These are phyloP conservation scores for Agaricus sinodeliciosus DNA, from an alignment of 768 basidiomycete genomes.

Conservation along the genomic window DNA sequence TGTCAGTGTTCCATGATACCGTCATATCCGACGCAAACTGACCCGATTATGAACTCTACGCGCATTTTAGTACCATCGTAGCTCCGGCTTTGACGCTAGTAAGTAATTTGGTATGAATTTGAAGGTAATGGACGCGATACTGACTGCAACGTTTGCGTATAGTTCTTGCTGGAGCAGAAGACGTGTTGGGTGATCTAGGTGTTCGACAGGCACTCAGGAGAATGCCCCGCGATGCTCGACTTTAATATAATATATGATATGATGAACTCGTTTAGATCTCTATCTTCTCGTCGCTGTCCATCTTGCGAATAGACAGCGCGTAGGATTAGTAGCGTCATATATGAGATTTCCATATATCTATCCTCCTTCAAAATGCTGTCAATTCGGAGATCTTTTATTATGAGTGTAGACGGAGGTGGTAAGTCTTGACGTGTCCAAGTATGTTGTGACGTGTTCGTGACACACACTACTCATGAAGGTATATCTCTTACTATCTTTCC, in stretches of 20 bases:
- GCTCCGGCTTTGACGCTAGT: constrained; percentile 78
- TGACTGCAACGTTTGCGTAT: constrained; percentile 6
- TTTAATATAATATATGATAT: constrained; percentile 11
- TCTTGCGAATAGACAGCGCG: neutral
- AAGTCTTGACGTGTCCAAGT: no score
- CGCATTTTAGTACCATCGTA: constrained; percentile 64
- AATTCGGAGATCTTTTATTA: no score
- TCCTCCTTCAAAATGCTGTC: no score
- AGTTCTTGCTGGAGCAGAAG: constrained; percentile 61
- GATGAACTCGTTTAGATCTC: neutral
- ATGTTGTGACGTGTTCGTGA: no score
- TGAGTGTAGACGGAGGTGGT: no score
- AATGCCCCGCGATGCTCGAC: constrained; percentile 24
- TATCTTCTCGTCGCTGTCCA: neutral
- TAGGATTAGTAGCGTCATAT: neutral
- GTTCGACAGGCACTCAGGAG: constrained; percentile 28
- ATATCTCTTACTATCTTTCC: neutral
- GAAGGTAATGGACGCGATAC: neutral
- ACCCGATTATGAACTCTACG: neutral
- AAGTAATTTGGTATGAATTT: constrained; percentile 18
- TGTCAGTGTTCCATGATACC: constrained; percentile 32
- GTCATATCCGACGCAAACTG: neutral
- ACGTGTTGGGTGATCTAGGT: constrained; percentile 25
- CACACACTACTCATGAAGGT: no score
- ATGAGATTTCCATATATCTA: no score